These are phyloP conservation scores for Debaryomyces psychrophilus DNA, from an alignment of 1,139 yeast genomes.

Conservation along the genomic window DNA sequence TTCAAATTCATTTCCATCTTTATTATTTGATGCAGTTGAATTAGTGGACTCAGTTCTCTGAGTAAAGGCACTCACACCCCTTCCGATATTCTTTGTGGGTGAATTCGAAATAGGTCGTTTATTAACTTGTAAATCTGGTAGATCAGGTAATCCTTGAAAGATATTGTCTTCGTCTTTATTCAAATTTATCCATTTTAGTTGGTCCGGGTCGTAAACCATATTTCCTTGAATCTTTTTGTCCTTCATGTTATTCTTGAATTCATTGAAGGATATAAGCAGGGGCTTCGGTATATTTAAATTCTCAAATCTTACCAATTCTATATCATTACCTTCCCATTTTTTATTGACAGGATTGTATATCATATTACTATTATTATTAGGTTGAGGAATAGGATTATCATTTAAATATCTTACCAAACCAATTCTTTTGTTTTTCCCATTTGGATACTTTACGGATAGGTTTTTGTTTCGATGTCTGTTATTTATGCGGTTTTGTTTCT, in stretches of 20 bases:
- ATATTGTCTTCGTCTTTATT: slow-evolving; percentile 49
- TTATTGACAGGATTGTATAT: slow-evolving; percentile 53
- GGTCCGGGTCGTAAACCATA: slow-evolving; percentile 65
- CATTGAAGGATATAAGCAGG: slow-evolving; percentile 38
- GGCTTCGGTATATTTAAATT: slow-evolving; percentile 31
- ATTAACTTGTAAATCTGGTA: slow-evolving; percentile 10
- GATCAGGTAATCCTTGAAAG: slow-evolving; percentile 55
- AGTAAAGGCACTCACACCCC: slow-evolving; percentile 35
- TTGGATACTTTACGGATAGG: slow-evolving; percentile 7
- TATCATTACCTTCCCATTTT: slow-evolving; percentile 73
- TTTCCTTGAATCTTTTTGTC: slow-evolving; percentile 34
- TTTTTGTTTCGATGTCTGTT: slow-evolving; percentile 14
- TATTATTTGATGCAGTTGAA: slow-evolving; percentile 16
- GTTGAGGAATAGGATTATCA: slow-evolving; percentile 24
- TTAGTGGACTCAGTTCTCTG: slow-evolving; percentile 40
- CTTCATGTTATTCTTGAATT: slow-evolving; percentile 24
- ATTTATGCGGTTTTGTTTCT: slow-evolving; percentile 20
- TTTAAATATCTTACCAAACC: slow-evolving; percentile 40
- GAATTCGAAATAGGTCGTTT: slow-evolving; percentile 13
- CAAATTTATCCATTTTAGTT: slow-evolving; percentile 57
- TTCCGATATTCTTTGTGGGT: slow-evolving; percentile 21
- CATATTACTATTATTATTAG: slow-evolving; percentile 41
- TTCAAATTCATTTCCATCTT: slow-evolving; percentile 43
- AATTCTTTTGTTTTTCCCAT: slow-evolving; percentile 21
- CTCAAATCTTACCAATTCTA: slow-evolving; percentile 56